These are phyloP conservation scores for Collybia sp. DNA, from an alignment of 768 basidiomycete species.

Conservation along the genomic window DNA sequence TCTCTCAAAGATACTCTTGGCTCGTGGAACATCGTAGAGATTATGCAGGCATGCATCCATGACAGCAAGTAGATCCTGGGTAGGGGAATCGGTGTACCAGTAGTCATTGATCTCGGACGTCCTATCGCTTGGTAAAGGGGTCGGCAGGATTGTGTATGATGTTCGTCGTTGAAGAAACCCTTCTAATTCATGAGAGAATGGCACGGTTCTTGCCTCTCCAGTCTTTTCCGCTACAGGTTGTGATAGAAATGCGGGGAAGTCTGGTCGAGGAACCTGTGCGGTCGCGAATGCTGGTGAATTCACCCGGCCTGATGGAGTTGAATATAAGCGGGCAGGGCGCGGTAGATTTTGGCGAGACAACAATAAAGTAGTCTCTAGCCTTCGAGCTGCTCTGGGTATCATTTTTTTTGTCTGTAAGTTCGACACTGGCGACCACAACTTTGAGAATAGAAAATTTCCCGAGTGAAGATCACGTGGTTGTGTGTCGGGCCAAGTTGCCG, in stretches of 20 bases:
- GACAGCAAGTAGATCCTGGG: constrained; percentile 68
- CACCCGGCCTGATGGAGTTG: constrained; percentile 53
- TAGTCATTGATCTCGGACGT: constrained; percentile 35
- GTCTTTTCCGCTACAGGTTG: constrained; percentile 7
- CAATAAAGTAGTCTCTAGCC: constrained; percentile 43
- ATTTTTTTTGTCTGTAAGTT: constrained; percentile 15
- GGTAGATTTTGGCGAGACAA: constrained; percentile 66
- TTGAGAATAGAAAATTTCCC: too few species aligned
- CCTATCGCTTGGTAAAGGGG: constrained; percentile 54
- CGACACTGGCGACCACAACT: too few species aligned
- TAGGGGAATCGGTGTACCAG: constrained; percentile 60
- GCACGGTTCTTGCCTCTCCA: constrained; percentile 1
- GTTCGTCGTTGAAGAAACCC: constrained; percentile 43
- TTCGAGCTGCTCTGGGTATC: constrained; percentile 33
- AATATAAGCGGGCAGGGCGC: constrained; percentile 67
- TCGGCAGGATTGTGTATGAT: constrained; percentile 57
- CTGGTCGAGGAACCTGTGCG: constrained; percentile 28
- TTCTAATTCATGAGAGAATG: constrained; percentile 33
- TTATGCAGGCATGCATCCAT: constrained; percentile 83
- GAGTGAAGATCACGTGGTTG: too few species aligned
- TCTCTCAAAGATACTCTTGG: constrained; percentile 65
- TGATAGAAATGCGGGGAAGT: constrained; percentile 32
- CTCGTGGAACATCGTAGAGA: constrained; percentile 71
- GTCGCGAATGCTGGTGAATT: constrained; percentile 51
- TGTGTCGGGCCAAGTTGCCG: too few species aligned